Conservation (phyloP, 2,329 filamentous ascomycete species). For the Microcera coccophila region DNA sequence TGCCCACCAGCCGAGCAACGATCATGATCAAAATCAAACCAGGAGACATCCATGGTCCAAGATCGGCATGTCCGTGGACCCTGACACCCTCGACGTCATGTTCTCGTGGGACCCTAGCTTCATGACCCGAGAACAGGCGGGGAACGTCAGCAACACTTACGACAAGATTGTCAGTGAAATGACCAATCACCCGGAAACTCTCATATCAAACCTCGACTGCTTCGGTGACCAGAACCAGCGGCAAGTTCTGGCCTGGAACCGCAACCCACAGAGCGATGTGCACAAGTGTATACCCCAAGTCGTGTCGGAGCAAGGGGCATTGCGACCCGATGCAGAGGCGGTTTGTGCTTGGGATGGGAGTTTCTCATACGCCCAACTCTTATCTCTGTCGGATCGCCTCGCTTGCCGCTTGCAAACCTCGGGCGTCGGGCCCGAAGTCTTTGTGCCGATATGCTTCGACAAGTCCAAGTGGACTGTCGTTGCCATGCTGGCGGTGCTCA, state of each 20-base stretch:
- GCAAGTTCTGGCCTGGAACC: slow-evolving; percentile 39
- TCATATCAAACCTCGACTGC: slow-evolving; percentile 41
- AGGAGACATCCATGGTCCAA: slow-evolving; percentile 13
- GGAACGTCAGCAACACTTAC: slow-evolving; percentile 47
- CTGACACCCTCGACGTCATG: slow-evolving; percentile 10
- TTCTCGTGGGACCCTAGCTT: slow-evolving; percentile 36
- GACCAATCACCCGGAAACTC: slow-evolving; percentile 34
- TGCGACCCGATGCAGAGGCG: slow-evolving; percentile 34
- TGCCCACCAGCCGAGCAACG: slow-evolving; percentile 22
- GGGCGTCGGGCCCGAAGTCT: slow-evolving; percentile 27
- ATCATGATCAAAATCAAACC: slow-evolving; percentile 13
- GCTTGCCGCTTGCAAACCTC: slow-evolving; percentile 27
- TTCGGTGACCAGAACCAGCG: slow-evolving; percentile 50
- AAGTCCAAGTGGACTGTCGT: slow-evolving; percentile 29
- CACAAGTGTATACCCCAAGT: slow-evolving; percentile 42
- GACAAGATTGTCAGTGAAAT: slow-evolving; percentile 45
- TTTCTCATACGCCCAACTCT: slow-evolving; percentile 39
- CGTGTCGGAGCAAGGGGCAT: slow-evolving; percentile 34
- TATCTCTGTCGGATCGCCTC: slow-evolving; percentile 36
- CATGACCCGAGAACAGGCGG: slow-evolving; percentile 39
- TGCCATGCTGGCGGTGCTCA: slow-evolving; percentile 26
- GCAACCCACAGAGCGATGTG: slow-evolving; percentile 11
- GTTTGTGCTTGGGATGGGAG: slow-evolving; percentile 44
- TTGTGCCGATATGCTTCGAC: slow-evolving; percentile 28
- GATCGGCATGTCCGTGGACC: slow-evolving; percentile 17